phyloP scores from a whole-genome alignment of 2,329 filamentous ascomycete genomes.

The Penicillium expansum region DNA sequence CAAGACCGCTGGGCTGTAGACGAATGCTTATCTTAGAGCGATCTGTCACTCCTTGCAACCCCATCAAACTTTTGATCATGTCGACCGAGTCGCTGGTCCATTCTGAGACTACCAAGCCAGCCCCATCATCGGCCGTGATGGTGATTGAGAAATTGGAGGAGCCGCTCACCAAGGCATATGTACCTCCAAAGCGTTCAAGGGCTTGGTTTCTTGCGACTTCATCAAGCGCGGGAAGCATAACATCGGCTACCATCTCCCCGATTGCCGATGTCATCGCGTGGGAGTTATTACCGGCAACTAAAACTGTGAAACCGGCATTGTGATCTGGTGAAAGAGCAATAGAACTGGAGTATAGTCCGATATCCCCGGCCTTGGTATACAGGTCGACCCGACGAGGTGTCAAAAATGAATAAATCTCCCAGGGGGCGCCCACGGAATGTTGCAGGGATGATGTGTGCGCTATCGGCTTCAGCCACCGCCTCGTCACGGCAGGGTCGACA shows the following conservation, averaged over 20 bases:
- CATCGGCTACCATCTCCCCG: conserved; percentile 17
- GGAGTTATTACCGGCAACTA: conserved; percentile 18
- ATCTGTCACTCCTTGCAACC: conserved; percentile 4
- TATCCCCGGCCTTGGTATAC: conserved; percentile 28
- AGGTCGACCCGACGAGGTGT: conserved; percentile 20
- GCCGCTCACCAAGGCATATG: conserved; percentile 6
- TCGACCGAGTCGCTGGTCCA: conserved; percentile 23
- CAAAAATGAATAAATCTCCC: conserved; percentile 39
- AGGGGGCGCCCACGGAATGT: conserved; percentile 45
- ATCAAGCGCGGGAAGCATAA: conserved; percentile 22
- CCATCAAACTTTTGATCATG: conserved; percentile 17
- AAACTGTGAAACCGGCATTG: conserved; percentile 23
- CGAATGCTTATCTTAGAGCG: conserved; percentile 17
- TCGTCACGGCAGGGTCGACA: conserved; percentile 36
- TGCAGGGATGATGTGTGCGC: conserved; percentile 39
- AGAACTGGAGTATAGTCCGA: conserved; percentile 24
- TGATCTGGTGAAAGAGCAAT: conserved; percentile 28
- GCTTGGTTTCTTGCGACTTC: conserved; percentile 24
- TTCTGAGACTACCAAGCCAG: conserved; percentile 16
- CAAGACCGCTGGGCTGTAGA: conserved; percentile 26
- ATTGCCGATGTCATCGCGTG: conserved; percentile 7
- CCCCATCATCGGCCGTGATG: conserved; percentile 20
- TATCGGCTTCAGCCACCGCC: conserved; percentile 48
- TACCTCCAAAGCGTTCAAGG: conserved; percentile 14
- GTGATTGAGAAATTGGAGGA: conserved; percentile 18